Evolutionary conservation across 2,329 filamentous ascomycete genomes (phyloP), one percentile per base, ranked within the genome.

Genomic region (Colletotrichum sp.): DNA sequence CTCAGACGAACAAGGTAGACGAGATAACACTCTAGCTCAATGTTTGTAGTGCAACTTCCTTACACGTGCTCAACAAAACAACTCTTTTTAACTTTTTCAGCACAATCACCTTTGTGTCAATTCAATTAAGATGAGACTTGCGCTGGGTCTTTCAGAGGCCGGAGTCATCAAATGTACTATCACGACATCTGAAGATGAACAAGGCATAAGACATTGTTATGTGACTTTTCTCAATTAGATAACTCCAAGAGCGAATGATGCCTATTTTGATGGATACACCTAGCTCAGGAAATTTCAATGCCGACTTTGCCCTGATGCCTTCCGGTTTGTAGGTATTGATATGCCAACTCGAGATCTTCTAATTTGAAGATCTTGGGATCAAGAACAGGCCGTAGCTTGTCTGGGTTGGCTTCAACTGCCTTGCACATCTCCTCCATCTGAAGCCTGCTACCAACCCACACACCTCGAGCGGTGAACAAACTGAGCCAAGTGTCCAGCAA

Each of bases 361-460:
- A 90, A 79, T 13, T 77, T 81, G 75, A 90, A 90, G 9, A 85
- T 78, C 76, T 83, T 85, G 12, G 81, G 75, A 80, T 90, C 89
- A 36, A 91, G 80, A 3, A 90, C 84, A 4, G 89, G 89, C 34
- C 73, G 64, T 18, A 76, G 57, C 73, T 65, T 73, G 21, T 86
- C 86, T 28, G 85, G 82, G 6, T 87, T 86, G 64, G 83, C 87
- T 78, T 90, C 89, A 71, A 91, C 85, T 18, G 88, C 88, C 2
- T 83, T 82, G 77, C 85, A 86, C 86, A 91, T 89, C 12, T 75
- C 72, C 24, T 90, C 88, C 82, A 90, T 86, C 83, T 89, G 86
- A 5, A 81, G 59, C 18, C 88, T 81, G 79, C 76, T 88, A 6
- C 89, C 89, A 8, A 88, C 86, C 57, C 88, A 81, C 5, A 90